Conservation (phyloP, 2,329 filamentous ascomycete species). For the Colletotrichum tofieldiae region DNA sequence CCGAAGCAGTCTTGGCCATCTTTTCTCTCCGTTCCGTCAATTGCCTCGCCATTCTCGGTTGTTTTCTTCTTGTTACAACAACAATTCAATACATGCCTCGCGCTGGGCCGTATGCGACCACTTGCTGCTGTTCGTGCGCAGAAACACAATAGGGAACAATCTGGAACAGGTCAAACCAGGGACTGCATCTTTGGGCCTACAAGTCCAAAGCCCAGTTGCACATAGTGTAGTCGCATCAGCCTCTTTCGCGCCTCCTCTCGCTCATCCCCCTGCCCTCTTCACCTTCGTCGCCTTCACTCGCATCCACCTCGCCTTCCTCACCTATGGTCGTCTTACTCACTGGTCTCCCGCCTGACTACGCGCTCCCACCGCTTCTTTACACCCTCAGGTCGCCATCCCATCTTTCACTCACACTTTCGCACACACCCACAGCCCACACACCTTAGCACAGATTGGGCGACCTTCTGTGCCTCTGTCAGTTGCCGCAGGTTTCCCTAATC, state of each 20-base stretch:
- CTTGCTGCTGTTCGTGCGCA: slow-evolving; percentile 3
- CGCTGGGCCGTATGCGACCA: slow-evolving; percentile 11
- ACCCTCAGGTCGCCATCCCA: slow-evolving; percentile 12
- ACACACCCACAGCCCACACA: slow-evolving; percentile 18
- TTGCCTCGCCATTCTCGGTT: neutral
- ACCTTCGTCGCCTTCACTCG: neutral
- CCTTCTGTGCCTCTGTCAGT: slow-evolving; percentile 1
- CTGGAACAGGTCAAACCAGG: slow-evolving; percentile 11
- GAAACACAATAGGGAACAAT: slow-evolving; percentile 21
- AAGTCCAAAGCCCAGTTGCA: slow-evolving; percentile 13
- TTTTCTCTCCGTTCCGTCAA: slow-evolving; percentile 7
- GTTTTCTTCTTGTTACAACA: neutral
- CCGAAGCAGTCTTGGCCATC: neutral
- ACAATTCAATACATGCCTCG: slow-evolving; percentile 8
- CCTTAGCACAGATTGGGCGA: slow-evolving; percentile 4
- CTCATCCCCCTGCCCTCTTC: neutral
- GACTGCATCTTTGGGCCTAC: slow-evolving; percentile 3
- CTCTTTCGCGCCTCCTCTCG: slow-evolving; percentile 23
- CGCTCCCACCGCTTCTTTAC: neutral
- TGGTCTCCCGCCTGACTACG: neutral
- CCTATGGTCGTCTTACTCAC: neutral
- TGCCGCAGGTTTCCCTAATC: slow-evolving; percentile 44
- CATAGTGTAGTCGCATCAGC: slow-evolving; percentile 34
- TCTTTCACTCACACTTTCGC: slow-evolving; percentile 12
- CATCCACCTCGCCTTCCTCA: neutral